Evolutionary conservation across 1,139 yeast genomes (phyloP).

Genomic region (Sugiyamaella xylanicola): DNA sequence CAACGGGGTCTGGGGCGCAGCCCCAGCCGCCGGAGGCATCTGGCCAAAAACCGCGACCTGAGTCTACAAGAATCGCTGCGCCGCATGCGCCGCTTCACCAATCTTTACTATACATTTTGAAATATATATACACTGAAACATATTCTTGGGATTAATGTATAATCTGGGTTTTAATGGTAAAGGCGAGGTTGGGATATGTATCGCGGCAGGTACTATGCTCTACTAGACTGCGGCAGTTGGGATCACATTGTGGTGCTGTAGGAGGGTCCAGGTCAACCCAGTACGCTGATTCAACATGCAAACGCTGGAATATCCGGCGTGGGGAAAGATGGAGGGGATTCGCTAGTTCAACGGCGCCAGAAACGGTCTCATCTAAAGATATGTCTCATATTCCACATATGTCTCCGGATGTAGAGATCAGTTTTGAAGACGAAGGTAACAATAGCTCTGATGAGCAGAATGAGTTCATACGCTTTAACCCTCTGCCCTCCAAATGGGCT

Average conservation of each 20-base stretch:
- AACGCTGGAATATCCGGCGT: no score
- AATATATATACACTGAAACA: no score
- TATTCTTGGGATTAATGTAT: no score
- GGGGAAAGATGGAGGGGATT: no score
- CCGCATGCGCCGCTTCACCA: background rate
- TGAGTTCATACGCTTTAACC: constrained; percentile 23
- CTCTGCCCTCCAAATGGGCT: constrained; percentile 26
- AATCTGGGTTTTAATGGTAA: background rate
- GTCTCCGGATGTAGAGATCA: constrained; percentile 14
- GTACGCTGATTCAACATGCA: no score
- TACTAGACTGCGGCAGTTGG: background rate
- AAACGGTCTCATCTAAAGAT: no score
- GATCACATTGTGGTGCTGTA: background rate
- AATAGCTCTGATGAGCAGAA: background rate
- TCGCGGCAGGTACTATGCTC: background rate
- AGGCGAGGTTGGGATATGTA: background rate
- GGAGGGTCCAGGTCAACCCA: no score
- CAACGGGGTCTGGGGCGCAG: no score
- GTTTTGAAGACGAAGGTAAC: constrained; percentile 4
- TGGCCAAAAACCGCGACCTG: no score
- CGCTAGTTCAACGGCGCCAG: no score
- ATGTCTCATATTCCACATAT: background rate
- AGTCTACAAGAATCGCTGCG: background rate
- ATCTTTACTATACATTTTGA: no score
- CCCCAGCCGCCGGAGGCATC: no score